Percentiles rank a stretch among this genome's conserved stretches.
phyloP scores from a whole-genome alignment of 257 asterid genomes.

The Nicotiana tomentosiformis region DNA sequence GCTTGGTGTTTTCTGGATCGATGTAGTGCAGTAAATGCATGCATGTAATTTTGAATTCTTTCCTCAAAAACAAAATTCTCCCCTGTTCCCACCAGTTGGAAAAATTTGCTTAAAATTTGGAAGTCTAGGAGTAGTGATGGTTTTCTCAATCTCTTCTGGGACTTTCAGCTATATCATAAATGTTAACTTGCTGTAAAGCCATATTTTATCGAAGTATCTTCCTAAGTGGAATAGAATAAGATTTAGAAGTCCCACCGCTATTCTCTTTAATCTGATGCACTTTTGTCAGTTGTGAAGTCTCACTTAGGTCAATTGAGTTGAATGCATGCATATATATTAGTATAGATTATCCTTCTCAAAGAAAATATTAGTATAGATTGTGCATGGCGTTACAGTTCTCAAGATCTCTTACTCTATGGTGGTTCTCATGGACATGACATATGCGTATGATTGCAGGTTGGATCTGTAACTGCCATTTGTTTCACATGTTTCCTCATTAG shows the following conservation, averaged over 20 bases:
- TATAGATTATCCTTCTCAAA: too few relatives aligned
- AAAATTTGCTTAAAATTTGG: not conserved
- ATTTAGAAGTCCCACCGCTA: not conserved
- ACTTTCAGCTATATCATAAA: not conserved
- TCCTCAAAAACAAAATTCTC: not conserved
- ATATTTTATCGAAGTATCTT: not conserved
- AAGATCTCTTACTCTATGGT: not conserved
- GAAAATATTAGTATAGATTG: not conserved
- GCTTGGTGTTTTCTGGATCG: not conserved
- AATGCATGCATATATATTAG: not conserved
- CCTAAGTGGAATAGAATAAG: not conserved
- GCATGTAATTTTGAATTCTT: not conserved
- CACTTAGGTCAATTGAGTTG: not conserved
- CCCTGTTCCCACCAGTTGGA: not conserved
- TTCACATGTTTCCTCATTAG: constrained; percentile 84
- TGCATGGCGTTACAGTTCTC: not conserved
- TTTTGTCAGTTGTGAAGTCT: not conserved
- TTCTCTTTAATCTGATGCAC: not conserved
- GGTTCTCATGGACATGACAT: not conserved
- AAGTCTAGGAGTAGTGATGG: not conserved
- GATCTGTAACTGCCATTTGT: constrained; percentile 91
- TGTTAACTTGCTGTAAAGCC: too few relatives aligned
- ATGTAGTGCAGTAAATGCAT: not conserved
- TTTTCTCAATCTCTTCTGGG: constrained; percentile 1
- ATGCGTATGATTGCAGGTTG: constrained; percentile 49